Evolutionary conservation across 2,329 filamentous ascomycete species (phyloP).

Genomic region (Nothopassalora personata): DNA sequence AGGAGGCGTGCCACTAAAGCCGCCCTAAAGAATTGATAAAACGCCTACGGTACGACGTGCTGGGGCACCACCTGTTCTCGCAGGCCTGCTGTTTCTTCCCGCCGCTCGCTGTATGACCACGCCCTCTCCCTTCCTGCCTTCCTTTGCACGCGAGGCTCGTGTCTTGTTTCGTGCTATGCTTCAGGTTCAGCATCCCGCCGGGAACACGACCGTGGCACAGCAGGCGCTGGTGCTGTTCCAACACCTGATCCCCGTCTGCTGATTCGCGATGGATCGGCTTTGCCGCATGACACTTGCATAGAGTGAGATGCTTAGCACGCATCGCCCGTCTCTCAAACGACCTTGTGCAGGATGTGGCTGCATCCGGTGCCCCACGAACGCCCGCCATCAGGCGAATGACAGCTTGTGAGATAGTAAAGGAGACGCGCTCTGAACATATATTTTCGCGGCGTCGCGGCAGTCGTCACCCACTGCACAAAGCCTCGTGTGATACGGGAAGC

Average conservation of each 20-base stretch:
- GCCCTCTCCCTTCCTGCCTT: neutral
- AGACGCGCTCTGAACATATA: neutral
- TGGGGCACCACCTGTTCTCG: neutral
- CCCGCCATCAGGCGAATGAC: neutral
- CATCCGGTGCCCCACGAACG: neutral
- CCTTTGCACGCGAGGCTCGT: neutral
- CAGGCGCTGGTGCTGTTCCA: neutral
- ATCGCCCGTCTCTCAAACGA: slow-evolving; percentile 5
- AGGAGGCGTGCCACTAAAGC: neutral
- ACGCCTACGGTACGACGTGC: neutral
- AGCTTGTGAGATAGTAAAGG: slow-evolving; percentile 3
- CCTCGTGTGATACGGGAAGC: neutral
- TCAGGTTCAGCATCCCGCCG: neutral
- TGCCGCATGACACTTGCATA: slow-evolving; percentile 1
- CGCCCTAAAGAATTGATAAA: neutral
- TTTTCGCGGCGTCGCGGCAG: neutral
- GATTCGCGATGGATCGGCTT: slow-evolving; percentile 7
- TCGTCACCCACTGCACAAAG: neutral
- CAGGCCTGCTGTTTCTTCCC: neutral
- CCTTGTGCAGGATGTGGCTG: slow-evolving; percentile 6
- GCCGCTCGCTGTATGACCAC: neutral
- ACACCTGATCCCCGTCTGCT: slow-evolving; percentile 2
- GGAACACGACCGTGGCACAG: neutral
- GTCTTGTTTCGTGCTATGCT: neutral
- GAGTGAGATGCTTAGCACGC: slow-evolving; percentile 3